These are phyloP conservation scores for Trichoderma semiorbis DNA, from an alignment of 2,329 filamentous ascomycete genomes.

Conservation along the genomic window DNA sequence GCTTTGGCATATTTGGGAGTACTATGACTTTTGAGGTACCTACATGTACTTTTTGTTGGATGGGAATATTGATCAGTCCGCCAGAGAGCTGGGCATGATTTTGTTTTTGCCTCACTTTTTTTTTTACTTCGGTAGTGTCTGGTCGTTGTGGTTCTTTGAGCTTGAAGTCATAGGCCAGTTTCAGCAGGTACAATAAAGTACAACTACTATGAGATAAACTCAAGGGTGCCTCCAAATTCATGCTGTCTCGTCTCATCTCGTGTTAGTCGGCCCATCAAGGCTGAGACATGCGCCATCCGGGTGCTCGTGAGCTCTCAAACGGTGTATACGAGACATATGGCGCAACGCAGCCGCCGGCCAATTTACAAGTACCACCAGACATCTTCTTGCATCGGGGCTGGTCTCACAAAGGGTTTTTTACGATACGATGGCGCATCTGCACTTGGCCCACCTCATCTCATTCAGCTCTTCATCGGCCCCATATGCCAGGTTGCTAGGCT, in stretches of 20 bases:
- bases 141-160: background rate
- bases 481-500: background rate
- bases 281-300: constrained; percentile 1
- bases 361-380: background rate
- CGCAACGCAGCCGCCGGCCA: background rate
- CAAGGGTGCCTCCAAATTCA: background rate
- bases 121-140: background rate
- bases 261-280: background rate
- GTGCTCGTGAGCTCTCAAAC: background rate
- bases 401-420: background rate
- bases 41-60: background rate
- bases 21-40: constrained; percentile 7
- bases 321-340: background rate
- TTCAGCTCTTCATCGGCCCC: constrained; percentile 11
- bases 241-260: background rate
- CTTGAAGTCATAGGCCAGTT: background rate
- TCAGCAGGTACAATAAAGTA: background rate
- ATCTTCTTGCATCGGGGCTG: background rate
- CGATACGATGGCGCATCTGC: background rate
- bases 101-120: background rate
- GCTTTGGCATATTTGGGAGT: constrained; percentile 9
- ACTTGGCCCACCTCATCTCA: background rate
- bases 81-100: background rate
- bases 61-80: background rate
- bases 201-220: background rate